Evolutionary conservation across 495 filamentous ascomycete genomes (phyloP), one percentile per base, ranked within the genome.

Genomic region (Penicillium herquei): DNA sequence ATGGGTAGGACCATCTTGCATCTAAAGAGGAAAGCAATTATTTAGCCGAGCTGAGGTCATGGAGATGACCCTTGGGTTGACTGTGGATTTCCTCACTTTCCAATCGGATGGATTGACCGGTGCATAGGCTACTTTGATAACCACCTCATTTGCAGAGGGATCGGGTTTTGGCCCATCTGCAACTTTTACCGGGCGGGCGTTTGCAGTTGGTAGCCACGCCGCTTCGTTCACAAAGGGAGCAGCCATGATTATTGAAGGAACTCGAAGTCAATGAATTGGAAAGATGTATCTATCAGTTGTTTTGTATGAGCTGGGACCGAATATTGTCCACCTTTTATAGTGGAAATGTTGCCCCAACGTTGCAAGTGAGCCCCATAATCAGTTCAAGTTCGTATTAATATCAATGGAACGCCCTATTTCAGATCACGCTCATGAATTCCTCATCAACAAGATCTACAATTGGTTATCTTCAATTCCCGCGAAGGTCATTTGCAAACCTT

Each of bases 71-170:
- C 26, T 12, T 4, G 18, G n/a, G 14, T 49, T 49, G 32, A 1
- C 8, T 18, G 3, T 33, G 21, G 21, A 26, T 26, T 26, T 26
- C 21, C 39, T 37, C 16, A 62, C 62, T 50, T 50, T 64, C 42
- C 49, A 56, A n/a, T 65, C 62, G 8, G 55, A 45, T 12, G 62
- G 55, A 37, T 62, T 65, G 21, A 65, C 44, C 26, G 62, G 55
- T 10, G 49, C 55, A 44, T 65, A 62, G 9, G 55, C 49, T 17
- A 65, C 62, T 41, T 65, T 51, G 41, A 65, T 65, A 8, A 65
- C 62, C 0, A 65, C 52, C 35, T 65, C 62, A 10, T 65, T 50
- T 21, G 62, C 58, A 1, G 35, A 9, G 4, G 62, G 62, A 12
- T 51, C 45, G 14, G 62, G 62, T 11, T 33, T 37, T 30, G 58